Evolutionary conservation across 768 basidiomycete genomes (phyloP), one percentile per base, ranked within the genome.

Genomic region (Collybia sp.): DNA sequence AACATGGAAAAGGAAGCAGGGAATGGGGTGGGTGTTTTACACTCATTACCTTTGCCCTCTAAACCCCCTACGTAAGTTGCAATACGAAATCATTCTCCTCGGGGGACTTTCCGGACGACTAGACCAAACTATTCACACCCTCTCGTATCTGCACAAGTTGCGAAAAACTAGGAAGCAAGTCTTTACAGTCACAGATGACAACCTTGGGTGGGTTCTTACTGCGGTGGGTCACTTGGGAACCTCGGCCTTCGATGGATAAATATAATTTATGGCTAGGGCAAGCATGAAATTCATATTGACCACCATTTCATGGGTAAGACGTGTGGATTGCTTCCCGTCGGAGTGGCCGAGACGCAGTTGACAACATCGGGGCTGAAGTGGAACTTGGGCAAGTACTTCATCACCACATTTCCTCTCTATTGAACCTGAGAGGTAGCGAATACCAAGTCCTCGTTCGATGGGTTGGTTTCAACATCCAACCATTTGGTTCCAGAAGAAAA

Each of bases 291-390:
- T 47, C 60, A 72, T 10, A 75, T 97, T 37, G 83, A 94, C 56
- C 87, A 90, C 53, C 56, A 64, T 0, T 53, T 82, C 8, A 69
- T 96, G 34, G 95, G 94, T 0, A 79, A 80, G 42, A 97, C 94
- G 0, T 99, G 96, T 60, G 96, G 94, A 0, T 76, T 98, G n/a
- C 76, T 99, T 9, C 96, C 96, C 1, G 77, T 98, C 2, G 96
- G 94, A 0, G 67, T 93, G 12, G 83, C 83, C 20, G 75, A 72
- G 4, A 86, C 93, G 0, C 63, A 79, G 12, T 68, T 98, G n/a
- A 79, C 86, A 2, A 97, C 93, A 0, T 75, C 67, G 1, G 96
- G 96, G 0, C 71, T 97, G 30, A 73, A 80, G 53, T 99, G 96
- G 96, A 86, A 99, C 63, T 63, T 96, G 38, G 76, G 94, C 88